phyloP scores from a whole-genome alignment of 129 eudicot species.

The Kitagawia praeruptora region DNA sequence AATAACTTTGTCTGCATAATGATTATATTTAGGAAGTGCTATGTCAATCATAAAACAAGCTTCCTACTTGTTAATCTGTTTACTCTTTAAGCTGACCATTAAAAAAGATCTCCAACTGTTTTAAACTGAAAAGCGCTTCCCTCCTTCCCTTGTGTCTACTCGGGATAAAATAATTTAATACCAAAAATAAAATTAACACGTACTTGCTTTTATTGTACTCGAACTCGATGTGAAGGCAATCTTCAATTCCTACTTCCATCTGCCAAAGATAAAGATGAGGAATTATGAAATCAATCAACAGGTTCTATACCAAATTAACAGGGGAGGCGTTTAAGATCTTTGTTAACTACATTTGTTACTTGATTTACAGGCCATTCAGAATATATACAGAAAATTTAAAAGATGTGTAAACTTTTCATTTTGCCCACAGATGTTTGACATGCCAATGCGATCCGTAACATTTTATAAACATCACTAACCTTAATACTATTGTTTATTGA shows the following conservation, averaged over 20 bases:
- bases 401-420: background rate
- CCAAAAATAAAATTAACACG: background rate
- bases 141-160: background rate
- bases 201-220: conserved; percentile 99
- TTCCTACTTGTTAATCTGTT: background rate
- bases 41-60: background rate
- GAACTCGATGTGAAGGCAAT: conserved; percentile 90
- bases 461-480: conserved; percentile 39
- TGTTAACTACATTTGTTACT: background rate
- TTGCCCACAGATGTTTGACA: background rate
- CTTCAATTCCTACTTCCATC: conserved; percentile 99
- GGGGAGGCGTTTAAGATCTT: background rate
- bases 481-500: conserved; percentile 93
- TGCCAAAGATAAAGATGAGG: conserved; percentile 19
- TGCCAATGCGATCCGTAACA: background rate
- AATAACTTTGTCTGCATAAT: background rate
- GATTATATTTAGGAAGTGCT: background rate
- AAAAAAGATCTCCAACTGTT: background rate
- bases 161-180: background rate
- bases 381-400: background rate
- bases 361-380: background rate
- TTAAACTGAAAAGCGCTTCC: background rate
- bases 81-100: background rate
- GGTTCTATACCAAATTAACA: background rate
- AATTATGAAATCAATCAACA: background rate